These are phyloP conservation scores for Pterulicium gracile DNA, from an alignment of 1,284 basidiomycete genomes.

Conservation along the genomic window DNA sequence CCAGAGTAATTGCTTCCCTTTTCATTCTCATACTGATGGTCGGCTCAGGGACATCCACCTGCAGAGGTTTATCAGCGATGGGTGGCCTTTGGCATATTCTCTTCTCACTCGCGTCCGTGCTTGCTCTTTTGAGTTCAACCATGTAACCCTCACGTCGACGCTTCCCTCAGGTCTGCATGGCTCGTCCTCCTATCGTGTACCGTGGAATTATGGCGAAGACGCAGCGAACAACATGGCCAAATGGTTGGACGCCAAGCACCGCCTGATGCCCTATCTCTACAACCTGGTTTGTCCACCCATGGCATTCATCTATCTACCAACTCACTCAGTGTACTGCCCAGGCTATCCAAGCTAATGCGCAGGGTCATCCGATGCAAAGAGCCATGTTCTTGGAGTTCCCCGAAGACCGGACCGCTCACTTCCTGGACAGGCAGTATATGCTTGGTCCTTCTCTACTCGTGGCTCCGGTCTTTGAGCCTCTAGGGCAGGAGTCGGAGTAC, in stretches of 20 bases:
- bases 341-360: constrained; percentile 48
- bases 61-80: constrained; percentile 66
- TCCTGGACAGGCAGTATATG: constrained; percentile 63
- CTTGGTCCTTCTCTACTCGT: constrained; percentile 60
- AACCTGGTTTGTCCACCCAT: constrained; percentile 32
- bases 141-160: not conserved
- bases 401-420: constrained; percentile 51
- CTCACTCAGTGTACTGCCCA: constrained; percentile 14
- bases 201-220: constrained; percentile 67
- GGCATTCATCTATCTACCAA: not conserved
- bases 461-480: constrained; percentile 59
- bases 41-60: constrained; percentile 45
- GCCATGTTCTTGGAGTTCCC: constrained; percentile 71
- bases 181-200: constrained; percentile 62
- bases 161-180: constrained; percentile 36
- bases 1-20: constrained; percentile 6
- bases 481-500: constrained; percentile 48
- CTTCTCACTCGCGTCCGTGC: constrained; percentile 47
- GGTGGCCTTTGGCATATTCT: constrained; percentile 66
- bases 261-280: constrained; percentile 69
- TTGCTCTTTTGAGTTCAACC: not conserved
- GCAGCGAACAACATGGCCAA: constrained; percentile 56
- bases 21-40: constrained; percentile 2
- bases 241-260: constrained; percentile 56
- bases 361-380: constrained; percentile 55